Evolutionary conservation across 2,329 filamentous ascomycete genomes (phyloP).

Genomic region (Ceratocystis cacaofunesta): DNA sequence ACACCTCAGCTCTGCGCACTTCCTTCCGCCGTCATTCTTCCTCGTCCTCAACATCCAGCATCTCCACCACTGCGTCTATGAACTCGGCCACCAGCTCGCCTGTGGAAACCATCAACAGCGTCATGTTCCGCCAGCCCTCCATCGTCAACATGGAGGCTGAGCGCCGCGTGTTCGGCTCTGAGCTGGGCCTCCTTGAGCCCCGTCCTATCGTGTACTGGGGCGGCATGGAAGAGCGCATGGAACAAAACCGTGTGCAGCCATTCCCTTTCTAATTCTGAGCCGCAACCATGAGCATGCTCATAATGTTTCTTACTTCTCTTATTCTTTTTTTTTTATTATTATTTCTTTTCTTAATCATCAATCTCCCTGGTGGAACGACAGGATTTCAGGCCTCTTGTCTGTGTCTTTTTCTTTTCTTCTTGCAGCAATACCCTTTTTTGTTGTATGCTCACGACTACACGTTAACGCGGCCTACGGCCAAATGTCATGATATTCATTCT

Average conservation of each 20-base stretch:
- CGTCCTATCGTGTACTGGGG: conserved; percentile 49
- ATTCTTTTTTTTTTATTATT: conserved; percentile 1
- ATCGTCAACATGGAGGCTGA: conserved; percentile 45
- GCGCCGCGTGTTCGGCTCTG: conserved; percentile 35
- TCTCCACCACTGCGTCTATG: conserved; percentile 10
- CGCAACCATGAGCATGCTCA: background rate
- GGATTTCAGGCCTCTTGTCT: conserved; percentile 1
- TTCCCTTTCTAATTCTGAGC: conserved; percentile 10
- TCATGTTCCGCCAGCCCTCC: conserved; percentile 43
- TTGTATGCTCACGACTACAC: conserved; percentile 11
- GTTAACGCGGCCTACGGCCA: conserved; percentile 13
- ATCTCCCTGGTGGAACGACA: conserved; percentile 11
- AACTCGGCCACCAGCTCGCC: conserved; percentile 28
- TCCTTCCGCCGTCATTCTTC: conserved; percentile 38
- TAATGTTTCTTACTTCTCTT: background rate
- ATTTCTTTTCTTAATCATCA: conserved; percentile 13
- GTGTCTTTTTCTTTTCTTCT: conserved; percentile 4
- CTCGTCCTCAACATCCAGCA: conserved; percentile 30
- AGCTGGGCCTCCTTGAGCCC: conserved; percentile 44
- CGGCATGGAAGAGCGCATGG: conserved; percentile 45
- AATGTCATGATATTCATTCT: conserved; percentile 15
- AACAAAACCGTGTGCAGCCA: conserved; percentile 11
- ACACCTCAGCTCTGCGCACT: conserved; percentile 32
- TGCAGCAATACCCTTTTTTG: background rate
- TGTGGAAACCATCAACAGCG: conserved; percentile 40